Conservation (phyloP, 2,329 filamentous ascomycete genomes). For the Exutisphaerella laricina region DNA sequence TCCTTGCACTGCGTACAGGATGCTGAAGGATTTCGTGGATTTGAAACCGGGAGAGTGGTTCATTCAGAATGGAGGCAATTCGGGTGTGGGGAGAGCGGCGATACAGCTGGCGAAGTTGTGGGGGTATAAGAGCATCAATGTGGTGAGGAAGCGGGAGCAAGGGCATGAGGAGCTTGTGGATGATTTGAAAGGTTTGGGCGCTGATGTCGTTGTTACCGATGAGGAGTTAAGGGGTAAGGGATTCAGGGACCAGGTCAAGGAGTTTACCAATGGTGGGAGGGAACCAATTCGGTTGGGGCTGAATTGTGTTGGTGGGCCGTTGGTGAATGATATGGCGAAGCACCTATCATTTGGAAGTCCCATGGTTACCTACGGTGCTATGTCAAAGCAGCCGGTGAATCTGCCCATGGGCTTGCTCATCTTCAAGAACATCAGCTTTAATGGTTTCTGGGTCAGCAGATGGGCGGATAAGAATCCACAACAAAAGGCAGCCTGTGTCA, state of each 20-base stretch:
- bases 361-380: slow-evolving; percentile 91
- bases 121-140: slow-evolving; percentile 86
- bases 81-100: slow-evolving; percentile 81
- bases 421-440: slow-evolving; percentile 83
- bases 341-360: slow-evolving; percentile 60
- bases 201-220: slow-evolving; percentile 59
- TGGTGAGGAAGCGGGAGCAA: slow-evolving; percentile 68
- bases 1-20: slow-evolving; percentile 88
- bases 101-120: slow-evolving; percentile 82
- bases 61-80: slow-evolving; percentile 95
- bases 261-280: slow-evolving; percentile 64
- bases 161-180: slow-evolving; percentile 60
- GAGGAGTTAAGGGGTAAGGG: slow-evolving; percentile 55
- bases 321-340: slow-evolving; percentile 72
- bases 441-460: slow-evolving; percentile 89
- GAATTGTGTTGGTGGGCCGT: slow-evolving; percentile 91
- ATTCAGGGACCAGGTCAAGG: slow-evolving; percentile 56
- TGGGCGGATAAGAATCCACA: slow-evolving; percentile 74
- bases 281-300: slow-evolving; percentile 71
- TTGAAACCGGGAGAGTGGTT: slow-evolving; percentile 80
- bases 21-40: slow-evolving; percentile 73
- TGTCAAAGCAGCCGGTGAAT: slow-evolving; percentile 79
- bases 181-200: slow-evolving; percentile 57
- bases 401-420: slow-evolving; percentile 82
- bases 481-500: slow-evolving; percentile 73